Percentiles rank a stretch among this genome's conserved stretches.
Evolutionary conservation across 192 early-diverging fungal species (phyloP).

Genomic region (Lobosporangium transversale): DNA sequence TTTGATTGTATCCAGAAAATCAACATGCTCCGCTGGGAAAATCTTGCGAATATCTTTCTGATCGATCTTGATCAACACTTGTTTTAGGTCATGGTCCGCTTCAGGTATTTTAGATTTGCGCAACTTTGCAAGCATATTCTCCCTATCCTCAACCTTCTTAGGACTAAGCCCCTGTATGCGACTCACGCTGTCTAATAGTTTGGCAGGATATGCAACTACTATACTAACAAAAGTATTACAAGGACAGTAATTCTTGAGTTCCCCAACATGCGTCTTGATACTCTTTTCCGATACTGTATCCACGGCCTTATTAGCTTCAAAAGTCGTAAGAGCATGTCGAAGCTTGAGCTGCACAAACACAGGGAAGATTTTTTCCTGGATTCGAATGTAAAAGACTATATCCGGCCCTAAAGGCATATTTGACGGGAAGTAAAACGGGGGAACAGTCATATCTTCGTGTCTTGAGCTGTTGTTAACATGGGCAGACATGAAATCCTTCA

Average conservation of each 20-base stretch:
- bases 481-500: conserved; percentile 7
- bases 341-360: conserved; percentile 1
- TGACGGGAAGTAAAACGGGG: conserved; percentile 14
- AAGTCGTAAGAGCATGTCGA: not conserved
- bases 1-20: not conserved
- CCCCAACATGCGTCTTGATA: not conserved
- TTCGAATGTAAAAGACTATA: conserved; percentile 8
- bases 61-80: not conserved
- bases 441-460: not conserved
- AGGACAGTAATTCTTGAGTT: not conserved
- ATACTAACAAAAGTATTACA: conserved; percentile 1
- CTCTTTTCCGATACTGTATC: not conserved
- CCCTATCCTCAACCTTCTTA: not conserved
- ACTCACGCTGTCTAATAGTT: not conserved
- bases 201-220: not conserved
- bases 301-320: not conserved
- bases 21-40: not conserved
- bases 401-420: conserved; percentile 1
- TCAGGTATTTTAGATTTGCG: not conserved
- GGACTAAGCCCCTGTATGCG: not conserved
- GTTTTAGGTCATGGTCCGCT: not conserved
- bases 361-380: not conserved
- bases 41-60: not conserved
- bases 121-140: not conserved
- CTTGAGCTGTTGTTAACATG: conserved; percentile 5